Conservation (phyloP, 257 asterid genomes). For the Voacanga thouarsii region DNA sequence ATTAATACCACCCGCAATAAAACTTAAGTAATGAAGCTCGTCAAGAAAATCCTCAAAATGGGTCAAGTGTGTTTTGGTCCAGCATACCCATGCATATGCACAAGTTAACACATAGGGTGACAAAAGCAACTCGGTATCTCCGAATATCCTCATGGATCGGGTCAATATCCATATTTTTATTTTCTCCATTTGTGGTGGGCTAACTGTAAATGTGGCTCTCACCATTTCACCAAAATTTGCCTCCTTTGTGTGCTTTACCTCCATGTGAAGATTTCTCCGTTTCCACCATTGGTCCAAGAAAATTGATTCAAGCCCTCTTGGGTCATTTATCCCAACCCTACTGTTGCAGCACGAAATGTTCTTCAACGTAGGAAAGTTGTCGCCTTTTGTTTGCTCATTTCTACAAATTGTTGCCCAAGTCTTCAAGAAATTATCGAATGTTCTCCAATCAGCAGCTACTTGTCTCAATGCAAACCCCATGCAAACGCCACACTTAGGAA, state of each 20-base stretch:
- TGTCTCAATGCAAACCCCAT: slow-evolving; percentile 48
- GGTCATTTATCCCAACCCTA: slow-evolving; percentile 30
- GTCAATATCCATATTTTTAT: slow-evolving; percentile 34
- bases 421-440: slow-evolving; percentile 43
- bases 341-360: slow-evolving; percentile 26
- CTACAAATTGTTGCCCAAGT: slow-evolving; percentile 40
- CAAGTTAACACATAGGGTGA: slow-evolving; percentile 38
- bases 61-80: slow-evolving; percentile 28
- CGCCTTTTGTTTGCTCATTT: slow-evolving; percentile 5
- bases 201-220: slow-evolving; percentile 41
- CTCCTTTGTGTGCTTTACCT: background rate
- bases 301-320: slow-evolving; percentile 10
- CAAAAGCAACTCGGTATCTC: slow-evolving; percentile 13
- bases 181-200: slow-evolving; percentile 23
- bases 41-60: slow-evolving; percentile 1
- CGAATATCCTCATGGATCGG: slow-evolving; percentile 23
- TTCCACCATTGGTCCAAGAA: slow-evolving; percentile 27
- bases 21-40: slow-evolving; percentile 19
- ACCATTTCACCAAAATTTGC: slow-evolving; percentile 10
- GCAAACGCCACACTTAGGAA: slow-evolving; percentile 42
- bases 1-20: slow-evolving; percentile 34
- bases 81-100: slow-evolving; percentile 40
- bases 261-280: background rate
- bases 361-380: background rate
- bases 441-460: slow-evolving; percentile 55